These are phyloP conservation scores for Pythium apleroticum DNA, from an alignment of 352 stramenopile genomes.

Conservation along the genomic window DNA sequence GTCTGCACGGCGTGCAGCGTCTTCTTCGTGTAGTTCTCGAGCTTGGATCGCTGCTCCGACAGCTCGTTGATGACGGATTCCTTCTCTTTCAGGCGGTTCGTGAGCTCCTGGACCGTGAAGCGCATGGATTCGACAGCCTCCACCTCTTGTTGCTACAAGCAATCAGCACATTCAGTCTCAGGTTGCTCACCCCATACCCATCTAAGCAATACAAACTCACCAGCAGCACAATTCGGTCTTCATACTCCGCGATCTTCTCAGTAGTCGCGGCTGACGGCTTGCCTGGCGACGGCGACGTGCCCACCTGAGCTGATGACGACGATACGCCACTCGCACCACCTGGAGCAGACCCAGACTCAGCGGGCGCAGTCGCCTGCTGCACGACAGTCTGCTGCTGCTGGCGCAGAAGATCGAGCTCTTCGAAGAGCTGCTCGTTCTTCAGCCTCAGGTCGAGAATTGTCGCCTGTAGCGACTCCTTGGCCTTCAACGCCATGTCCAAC, in stretches of 20 bases:
- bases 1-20: slow-evolving; percentile 89
- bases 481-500: slow-evolving; percentile 73
- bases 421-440: slow-evolving; percentile 68
- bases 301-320: slow-evolving; percentile 2
- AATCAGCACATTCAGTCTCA: slow-evolving; percentile 4
- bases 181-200: background rate
- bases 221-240: slow-evolving; percentile 71
- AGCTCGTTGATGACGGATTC: slow-evolving; percentile 88
- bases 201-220: slow-evolving; percentile 31
- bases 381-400: slow-evolving; percentile 4
- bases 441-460: slow-evolving; percentile 72
- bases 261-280: slow-evolving; percentile 16
- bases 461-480: slow-evolving; percentile 72
- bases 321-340: background rate
- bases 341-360: background rate
- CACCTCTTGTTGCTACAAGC: slow-evolving; percentile 45
- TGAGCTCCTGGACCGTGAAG: slow-evolving; percentile 77
- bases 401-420: slow-evolving; percentile 43
- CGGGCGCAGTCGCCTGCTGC: background rate
- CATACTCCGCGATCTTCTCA: slow-evolving; percentile 61
- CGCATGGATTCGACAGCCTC: slow-evolving; percentile 76
- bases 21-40: slow-evolving; percentile 91
- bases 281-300: slow-evolving; percentile 3
- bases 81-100: slow-evolving; percentile 87
- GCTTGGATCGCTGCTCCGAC: slow-evolving; percentile 80